Evolutionary conservation across 1,284 basidiomycete genomes (phyloP).

Genomic region (Serendipita sp.): DNA sequence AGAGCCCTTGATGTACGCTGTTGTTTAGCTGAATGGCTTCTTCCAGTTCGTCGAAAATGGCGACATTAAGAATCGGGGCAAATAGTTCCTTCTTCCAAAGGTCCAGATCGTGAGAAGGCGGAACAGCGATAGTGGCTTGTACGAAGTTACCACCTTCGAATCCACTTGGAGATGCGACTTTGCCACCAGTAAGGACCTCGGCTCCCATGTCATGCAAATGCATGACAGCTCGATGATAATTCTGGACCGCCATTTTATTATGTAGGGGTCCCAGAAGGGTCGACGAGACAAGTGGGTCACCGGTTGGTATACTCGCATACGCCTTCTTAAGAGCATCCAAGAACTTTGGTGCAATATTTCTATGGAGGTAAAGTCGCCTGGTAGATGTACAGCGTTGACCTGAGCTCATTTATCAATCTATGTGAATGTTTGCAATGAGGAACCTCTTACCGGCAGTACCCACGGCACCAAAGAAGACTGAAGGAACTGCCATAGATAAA

Average conservation of each 20-base stretch:
- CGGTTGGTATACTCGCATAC: slow-evolving; percentile 55
- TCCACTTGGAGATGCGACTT: slow-evolving; percentile 23
- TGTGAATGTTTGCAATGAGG: neutral
- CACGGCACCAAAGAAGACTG: slow-evolving; percentile 85
- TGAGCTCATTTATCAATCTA: slow-evolving; percentile 20
- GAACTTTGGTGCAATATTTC: slow-evolving; percentile 61
- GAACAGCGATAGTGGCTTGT: slow-evolving; percentile 70
- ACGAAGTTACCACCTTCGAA: slow-evolving; percentile 71
- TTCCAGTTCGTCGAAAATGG: slow-evolving; percentile 79
- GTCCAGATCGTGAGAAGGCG: slow-evolving; percentile 36
- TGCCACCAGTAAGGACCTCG: slow-evolving; percentile 62
- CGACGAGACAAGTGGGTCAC: slow-evolving; percentile 60
- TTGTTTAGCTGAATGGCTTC: slow-evolving; percentile 91
- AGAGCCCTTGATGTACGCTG: slow-evolving; percentile 81
- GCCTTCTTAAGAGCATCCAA: slow-evolving; percentile 58
- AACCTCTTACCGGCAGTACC: slow-evolving; percentile 77
- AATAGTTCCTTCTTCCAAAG: slow-evolving; percentile 79
- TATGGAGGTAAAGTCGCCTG: slow-evolving; percentile 78
- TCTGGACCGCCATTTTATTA: slow-evolving; percentile 46
- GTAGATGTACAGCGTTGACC: slow-evolving; percentile 79
- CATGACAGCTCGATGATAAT: slow-evolving; percentile 50
- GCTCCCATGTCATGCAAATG: slow-evolving; percentile 55
- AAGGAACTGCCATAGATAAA: slow-evolving; percentile 72
- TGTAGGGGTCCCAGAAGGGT: slow-evolving; percentile 86
- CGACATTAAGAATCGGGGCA: slow-evolving; percentile 75